Evolutionary conservation across 345 rosid genomes (phyloP).

Genomic region (Viola odorata): DNA sequence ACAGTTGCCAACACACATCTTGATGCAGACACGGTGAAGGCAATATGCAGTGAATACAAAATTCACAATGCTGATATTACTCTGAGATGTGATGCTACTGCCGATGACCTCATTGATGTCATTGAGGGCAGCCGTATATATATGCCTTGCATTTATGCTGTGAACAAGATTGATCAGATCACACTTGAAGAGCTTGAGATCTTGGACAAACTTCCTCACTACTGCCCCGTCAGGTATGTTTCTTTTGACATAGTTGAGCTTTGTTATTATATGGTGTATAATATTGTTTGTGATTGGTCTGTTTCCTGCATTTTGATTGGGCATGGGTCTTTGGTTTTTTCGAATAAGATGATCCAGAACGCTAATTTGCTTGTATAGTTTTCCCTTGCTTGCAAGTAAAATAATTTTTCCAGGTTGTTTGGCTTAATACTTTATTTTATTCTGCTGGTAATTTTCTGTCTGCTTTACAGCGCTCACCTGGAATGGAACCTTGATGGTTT

Average conservation of each 20-base stretch:
- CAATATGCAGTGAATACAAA: slow-evolving; percentile 94
- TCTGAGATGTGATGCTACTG: slow-evolving; percentile 87
- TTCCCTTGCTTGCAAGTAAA: not conserved
- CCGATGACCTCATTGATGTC: slow-evolving; percentile 98
- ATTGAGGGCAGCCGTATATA: slow-evolving; percentile 96
- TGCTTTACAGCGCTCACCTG: slow-evolving; percentile 67
- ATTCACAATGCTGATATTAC: slow-evolving; percentile 97
- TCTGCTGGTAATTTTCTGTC: not conserved
- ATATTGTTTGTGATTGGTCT: no score
- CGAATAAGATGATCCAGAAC: not conserved
- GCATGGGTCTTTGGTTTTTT: not conserved
- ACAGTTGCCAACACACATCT: slow-evolving; percentile 80
- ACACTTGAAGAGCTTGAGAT: slow-evolving; percentile 92
- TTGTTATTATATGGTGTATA: not conserved
- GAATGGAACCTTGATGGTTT: slow-evolving; percentile 98
- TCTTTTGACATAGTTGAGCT: not conserved
- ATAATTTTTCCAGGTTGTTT: not conserved
- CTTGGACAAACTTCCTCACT: slow-evolving; percentile 96
- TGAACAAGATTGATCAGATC: slow-evolving; percentile 96
- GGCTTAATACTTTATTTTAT: not conserved
- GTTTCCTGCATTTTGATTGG: no score
- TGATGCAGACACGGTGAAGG: slow-evolving; percentile 94
- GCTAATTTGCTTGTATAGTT: not conserved
- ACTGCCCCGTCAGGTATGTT: slow-evolving; percentile 86
- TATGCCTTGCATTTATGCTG: slow-evolving; percentile 92